Conservation (phyloP, 2,329 filamentous ascomycete genomes). For the Septoria linicola region DNA sequence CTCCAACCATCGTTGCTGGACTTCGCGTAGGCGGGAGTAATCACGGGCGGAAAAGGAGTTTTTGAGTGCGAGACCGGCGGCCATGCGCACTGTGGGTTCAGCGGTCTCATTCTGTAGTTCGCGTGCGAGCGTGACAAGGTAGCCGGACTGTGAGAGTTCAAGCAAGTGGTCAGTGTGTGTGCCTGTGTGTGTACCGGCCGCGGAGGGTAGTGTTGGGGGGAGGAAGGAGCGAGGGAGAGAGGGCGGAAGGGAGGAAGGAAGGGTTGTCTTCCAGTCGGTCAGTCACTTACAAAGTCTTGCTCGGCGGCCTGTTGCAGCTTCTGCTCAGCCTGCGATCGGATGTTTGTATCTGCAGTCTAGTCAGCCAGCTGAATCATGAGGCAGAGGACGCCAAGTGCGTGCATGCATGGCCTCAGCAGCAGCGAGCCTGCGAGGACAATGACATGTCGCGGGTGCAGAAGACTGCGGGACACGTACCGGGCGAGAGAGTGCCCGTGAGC, state of each 20-base stretch:
- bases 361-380: conserved; percentile 30
- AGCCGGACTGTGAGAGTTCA: conserved; percentile 74
- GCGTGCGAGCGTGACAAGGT: conserved; percentile 87
- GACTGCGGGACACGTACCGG: conserved; percentile 68
- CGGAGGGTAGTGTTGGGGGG: neutral
- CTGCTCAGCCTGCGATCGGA: conserved; percentile 88
- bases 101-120: conserved; percentile 90
- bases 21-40: conserved; percentile 77
- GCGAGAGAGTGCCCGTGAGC: conserved; percentile 92
- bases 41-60: conserved; percentile 97
- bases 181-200: neutral
- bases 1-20: conserved; percentile 90
- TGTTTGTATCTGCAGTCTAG: conserved; percentile 69
- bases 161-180: conserved; percentile 17
- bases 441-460: too few species aligned
- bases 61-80: conserved; percentile 94
- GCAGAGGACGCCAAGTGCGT: conserved; percentile 23
- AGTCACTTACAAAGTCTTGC: conserved; percentile 78
- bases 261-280: too few species aligned
- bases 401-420: too few species aligned
- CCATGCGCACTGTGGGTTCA: conserved; percentile 80
- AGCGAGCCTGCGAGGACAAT: too few species aligned
- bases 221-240: neutral
- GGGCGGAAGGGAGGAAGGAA: neutral
- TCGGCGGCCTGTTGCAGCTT: conserved; percentile 91